Conservation (phyloP, 352 stramenopile genomes). For the Thalassiosira delicatula region DNA sequence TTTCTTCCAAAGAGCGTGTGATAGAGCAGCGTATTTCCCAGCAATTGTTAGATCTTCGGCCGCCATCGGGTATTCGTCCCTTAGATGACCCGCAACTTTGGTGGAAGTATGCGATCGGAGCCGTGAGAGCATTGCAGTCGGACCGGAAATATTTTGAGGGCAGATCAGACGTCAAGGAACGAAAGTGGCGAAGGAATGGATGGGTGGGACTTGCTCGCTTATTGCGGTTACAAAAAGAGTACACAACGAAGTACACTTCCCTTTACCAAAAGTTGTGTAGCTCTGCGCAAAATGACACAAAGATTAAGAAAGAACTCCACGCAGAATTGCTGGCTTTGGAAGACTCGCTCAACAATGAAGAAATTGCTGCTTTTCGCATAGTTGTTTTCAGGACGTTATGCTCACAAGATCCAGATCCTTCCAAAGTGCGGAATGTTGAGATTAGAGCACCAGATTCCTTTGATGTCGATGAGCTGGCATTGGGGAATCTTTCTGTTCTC, state of each 20-base stretch:
- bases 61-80: conserved; percentile 31
- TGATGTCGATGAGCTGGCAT: conserved; percentile 28
- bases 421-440: not conserved
- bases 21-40: conserved; percentile 39
- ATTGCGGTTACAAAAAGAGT: conserved; percentile 54
- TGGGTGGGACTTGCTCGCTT: conserved; percentile 68
- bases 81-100: conserved; percentile 57
- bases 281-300: not conserved
- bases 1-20: conserved; percentile 45
- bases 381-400: conserved; percentile 36
- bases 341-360: conserved; percentile 61
- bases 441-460: conserved; percentile 21
- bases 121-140: conserved; percentile 55
- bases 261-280: conserved; percentile 55
- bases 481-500: conserved; percentile 18
- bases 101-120: conserved; percentile 74
- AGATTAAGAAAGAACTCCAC: conserved; percentile 48
- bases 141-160: conserved; percentile 14
- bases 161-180: not conserved
- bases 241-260: conserved; percentile 60
- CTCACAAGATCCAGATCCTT: not conserved
- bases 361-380: conserved; percentile 78
- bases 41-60: conserved; percentile 51
- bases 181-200: conserved; percentile 41
- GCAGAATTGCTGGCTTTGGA: conserved; percentile 66